These are phyloP conservation scores for Rhododendron williamsianum DNA, from an alignment of 148 eudicot genomes.

Conservation along the genomic window DNA sequence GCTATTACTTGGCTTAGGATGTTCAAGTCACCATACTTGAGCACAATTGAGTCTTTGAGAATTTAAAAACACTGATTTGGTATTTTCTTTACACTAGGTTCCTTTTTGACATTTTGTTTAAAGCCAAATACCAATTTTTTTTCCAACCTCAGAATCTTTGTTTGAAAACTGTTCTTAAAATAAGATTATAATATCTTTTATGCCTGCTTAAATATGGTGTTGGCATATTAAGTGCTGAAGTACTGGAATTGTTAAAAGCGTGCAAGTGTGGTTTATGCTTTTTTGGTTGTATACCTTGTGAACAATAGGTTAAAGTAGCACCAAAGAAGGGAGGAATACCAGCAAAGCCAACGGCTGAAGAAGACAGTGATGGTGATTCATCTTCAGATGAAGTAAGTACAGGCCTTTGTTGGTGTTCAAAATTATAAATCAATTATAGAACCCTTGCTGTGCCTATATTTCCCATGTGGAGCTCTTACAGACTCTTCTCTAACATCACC, in stretches of 20 bases:
- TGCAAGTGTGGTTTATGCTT: background rate
- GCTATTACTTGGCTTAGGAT: background rate
- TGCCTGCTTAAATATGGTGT: background rate
- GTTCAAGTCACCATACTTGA: background rate
- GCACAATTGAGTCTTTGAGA: background rate
- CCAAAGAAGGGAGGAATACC: constrained; percentile 8
- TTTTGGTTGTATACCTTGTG: background rate
- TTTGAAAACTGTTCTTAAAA: background rate
- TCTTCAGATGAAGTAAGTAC: constrained; percentile 21
- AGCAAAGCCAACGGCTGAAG: constrained; percentile 7
- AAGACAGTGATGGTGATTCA: constrained; percentile 10
- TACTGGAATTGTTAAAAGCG: background rate
- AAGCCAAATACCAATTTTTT: background rate
- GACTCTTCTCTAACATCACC: background rate
- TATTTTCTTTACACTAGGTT: background rate
- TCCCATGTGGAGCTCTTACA: background rate
- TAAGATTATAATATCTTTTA: background rate
- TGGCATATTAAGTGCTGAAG: background rate
- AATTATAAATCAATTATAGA: background rate
- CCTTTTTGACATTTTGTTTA: background rate
- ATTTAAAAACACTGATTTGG: background rate
- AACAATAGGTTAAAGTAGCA: constrained; percentile 22
- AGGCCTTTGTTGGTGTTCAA: background rate
- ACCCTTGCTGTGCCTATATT: background rate
- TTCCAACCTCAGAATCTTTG: background rate